Base-by-base conservation (phyloP, 441 rosid species). In the Brassica hybrid region DNA sequence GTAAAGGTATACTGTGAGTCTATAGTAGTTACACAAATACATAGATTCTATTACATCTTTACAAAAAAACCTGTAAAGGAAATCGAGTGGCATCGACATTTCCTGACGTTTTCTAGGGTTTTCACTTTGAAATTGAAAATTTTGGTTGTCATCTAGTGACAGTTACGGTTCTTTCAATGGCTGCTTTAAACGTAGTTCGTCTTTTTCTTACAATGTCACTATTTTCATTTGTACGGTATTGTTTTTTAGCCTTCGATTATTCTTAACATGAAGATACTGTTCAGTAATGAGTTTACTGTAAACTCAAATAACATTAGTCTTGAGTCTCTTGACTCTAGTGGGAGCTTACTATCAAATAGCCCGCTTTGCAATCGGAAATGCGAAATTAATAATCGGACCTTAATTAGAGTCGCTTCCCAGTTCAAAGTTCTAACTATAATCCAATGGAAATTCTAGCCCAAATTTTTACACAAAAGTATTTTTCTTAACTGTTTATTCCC, bases 101-200 rank as follows among this genome's bases (percentile, higher is more conserved):
- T 1, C 52, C 73, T 48, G 81, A 67, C 81, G 73, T 78, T 66
- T 59, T 72, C 73, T 67, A 78, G 81, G 76, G 78, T 58, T 74
- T 65, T 65, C 72, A 71, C 68, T 77, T 71, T 77, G 5, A 21
- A 58, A 71, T 77, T 77, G 43, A 71, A 71, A 41, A 12, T 4
- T 10, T 66, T 19, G 3, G 21, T 45, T 79, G 82, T 74, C 82
- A 41, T 68, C 19, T 43, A 61, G 67, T 74, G 82, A 11, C 75
- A 74, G 76, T 69, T 75, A 74, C 78, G 79, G 75, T 45, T 69
- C 52, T 56, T 48, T 69, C 14, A 70, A 50, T 64, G 62, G 41
- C 36, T 27, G 72, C 75, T 79, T 79, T 79, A 75, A 71, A 79
- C 78, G 78, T 75, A 62, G 43, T 69, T 79, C 71, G 76, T 78